Conservation (phyloP, 2,329 filamentous ascomycete species). For the Neospermospora avenae region DNA sequence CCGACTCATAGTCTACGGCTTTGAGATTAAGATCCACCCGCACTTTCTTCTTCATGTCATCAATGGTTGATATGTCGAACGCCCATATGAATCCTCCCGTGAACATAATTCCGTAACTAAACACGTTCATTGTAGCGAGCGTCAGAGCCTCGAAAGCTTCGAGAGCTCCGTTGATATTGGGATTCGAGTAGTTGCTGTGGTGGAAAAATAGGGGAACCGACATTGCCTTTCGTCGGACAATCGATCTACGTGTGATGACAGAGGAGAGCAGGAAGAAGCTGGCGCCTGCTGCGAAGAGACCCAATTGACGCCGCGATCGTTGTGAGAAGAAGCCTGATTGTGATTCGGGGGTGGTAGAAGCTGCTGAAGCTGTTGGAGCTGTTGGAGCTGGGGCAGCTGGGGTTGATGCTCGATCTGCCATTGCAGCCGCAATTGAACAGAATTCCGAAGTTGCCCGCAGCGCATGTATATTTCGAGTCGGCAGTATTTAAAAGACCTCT, state of each 20-base stretch:
- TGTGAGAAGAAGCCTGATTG: conserved; percentile 31
- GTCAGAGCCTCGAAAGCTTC: conserved; percentile 82
- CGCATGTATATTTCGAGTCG: not conserved
- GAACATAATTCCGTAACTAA: conserved; percentile 70
- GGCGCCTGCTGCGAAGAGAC: conserved; percentile 71
- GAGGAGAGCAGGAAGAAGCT: conserved; percentile 72
- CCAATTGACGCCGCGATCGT: conserved; percentile 52
- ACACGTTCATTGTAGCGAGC: conserved; percentile 82
- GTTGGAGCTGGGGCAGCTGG: conserved; percentile 6
- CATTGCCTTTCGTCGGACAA: conserved; percentile 59
- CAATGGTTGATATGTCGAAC: conserved; percentile 69
- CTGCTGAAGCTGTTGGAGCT: conserved; percentile 10
- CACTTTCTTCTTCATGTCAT: conserved; percentile 58
- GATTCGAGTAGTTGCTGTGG: conserved; percentile 52
- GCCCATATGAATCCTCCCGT: conserved; percentile 73
- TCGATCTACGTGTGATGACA: conserved; percentile 66
- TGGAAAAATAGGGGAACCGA: conserved; percentile 70
- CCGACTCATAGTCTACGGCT: conserved; percentile 46
- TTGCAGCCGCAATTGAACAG: conserved; percentile 20
- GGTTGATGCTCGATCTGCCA: conserved; percentile 7
- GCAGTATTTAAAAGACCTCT: not conserved
- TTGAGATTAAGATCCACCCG: conserved; percentile 18
- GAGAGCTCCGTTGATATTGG: conserved; percentile 57
- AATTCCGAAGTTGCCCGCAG: conserved; percentile 27
- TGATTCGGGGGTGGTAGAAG: conserved; percentile 15